Evolutionary conservation across 2,329 filamentous ascomycete genomes (phyloP).

Genomic region (Fusarium sp.): DNA sequence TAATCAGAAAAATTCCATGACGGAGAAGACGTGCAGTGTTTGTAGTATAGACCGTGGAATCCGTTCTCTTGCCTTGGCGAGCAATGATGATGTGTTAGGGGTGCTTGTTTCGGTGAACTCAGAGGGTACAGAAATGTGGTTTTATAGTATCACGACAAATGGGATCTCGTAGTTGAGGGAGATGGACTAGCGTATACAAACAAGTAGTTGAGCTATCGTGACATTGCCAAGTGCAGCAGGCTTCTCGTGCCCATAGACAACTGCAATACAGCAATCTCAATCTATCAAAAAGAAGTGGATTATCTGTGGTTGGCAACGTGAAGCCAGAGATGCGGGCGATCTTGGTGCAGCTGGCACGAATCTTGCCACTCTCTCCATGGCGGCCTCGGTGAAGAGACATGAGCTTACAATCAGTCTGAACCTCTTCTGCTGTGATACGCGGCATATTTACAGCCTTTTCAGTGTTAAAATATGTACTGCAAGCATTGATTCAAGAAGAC

Average conservation of each 20-base stretch:
- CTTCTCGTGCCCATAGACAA: too few relatives aligned
- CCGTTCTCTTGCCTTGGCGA: background rate
- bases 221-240: background rate
- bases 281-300: rapidly evolving
- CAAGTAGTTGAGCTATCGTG: rapidly evolving
- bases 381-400: rapidly evolving
- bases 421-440: rapidly evolving
- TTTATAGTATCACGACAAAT: background rate
- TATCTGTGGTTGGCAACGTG: rapidly evolving
- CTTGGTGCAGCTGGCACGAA: background rate
- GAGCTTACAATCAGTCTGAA: rapidly evolving
- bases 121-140: background rate
- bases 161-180: rapidly evolving
- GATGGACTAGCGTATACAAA: rapidly evolving
- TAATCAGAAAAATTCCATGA: background rate
- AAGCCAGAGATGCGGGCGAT: rapidly evolving
- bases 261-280: rapidly evolving
- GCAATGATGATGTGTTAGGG: background rate
- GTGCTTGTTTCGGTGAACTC: background rate
- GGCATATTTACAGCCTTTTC: rapidly evolving
- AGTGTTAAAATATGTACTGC: rapidly evolving
- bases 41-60: background rate
- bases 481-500: background rate
- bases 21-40: background rate
- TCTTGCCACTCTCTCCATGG: background rate